phyloP scores from a whole-genome alignment of 2,329 filamentous ascomycete genomes.

The Monosporascus sp. region DNA sequence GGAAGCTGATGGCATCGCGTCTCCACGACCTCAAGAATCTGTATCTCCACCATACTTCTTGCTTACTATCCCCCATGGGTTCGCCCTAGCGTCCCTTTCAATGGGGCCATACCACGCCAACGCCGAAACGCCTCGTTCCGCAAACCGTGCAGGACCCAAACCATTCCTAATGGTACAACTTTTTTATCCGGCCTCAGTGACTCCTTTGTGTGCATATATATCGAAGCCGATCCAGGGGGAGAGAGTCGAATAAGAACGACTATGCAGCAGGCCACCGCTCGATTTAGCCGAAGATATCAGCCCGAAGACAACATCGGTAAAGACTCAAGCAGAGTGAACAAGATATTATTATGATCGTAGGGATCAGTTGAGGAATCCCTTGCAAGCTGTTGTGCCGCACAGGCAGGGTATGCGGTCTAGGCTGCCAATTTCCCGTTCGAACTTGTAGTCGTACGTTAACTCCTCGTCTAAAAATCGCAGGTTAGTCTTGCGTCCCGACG shows the following conservation, averaged over 20 bases:
- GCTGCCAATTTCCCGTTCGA: conserved; percentile 93
- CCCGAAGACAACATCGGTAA: neutral
- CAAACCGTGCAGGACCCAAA: neutral
- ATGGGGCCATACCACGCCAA: neutral
- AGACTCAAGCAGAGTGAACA: neutral
- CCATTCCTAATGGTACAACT: conserved; percentile 11
- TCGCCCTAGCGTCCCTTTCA: neutral
- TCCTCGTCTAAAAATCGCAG: conserved; percentile 70
- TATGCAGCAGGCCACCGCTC: conserved; percentile 10
- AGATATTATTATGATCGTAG: neutral
- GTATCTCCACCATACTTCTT: too few species aligned
- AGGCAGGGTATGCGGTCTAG: conserved; percentile 95
- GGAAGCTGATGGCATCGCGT: too few species aligned
- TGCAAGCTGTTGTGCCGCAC: conserved; percentile 92
- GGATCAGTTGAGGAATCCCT: conserved; percentile 92
- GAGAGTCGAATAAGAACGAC: conserved; percentile 8
- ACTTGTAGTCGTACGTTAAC: conserved; percentile 99
- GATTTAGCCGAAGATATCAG: conserved; percentile 7
- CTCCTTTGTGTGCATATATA: conserved; percentile 21
- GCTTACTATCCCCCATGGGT: too few species aligned
- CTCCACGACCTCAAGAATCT: neutral
- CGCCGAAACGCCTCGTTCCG: neutral
- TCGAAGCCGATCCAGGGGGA: conserved; percentile 9
- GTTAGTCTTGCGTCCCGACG: neutral
- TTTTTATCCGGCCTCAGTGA: conserved; percentile 7